Base-by-base conservation (phyloP, 2,329 filamentous ascomycete species). In the Raffaelea arxii region DNA sequence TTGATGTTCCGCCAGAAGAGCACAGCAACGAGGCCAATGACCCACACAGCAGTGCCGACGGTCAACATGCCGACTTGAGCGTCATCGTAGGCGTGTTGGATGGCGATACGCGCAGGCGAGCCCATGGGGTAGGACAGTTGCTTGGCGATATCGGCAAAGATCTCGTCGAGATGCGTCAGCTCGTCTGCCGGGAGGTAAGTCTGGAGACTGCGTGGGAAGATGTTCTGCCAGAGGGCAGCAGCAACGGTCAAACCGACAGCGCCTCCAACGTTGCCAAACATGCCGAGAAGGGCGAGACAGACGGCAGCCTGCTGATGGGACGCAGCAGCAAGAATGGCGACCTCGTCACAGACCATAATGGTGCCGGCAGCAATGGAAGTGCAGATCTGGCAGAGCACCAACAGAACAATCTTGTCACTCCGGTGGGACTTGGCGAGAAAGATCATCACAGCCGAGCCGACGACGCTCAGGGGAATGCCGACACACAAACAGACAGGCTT, bases 201-300 rank as follows among this genome's bases (percentile, higher is more conserved):
- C 25, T 59, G 58, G 7, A 82, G 65, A 30, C 69, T 71, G 23
- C 58, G 58, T 6, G 74, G 74, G 53, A 83, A 73, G 14, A 72
- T 64, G 51, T 71, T 67, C 0, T 72, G 75, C 78, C 78, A 84
- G 53, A 84, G 73, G 6, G 77, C 77, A 0, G 72, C 72, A 2
- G 79, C 72, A 43, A 84, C 68, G n/a, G 77, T 72, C 1, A 66
- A 64, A 9, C 77, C 77, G 23, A 80, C 70, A 4, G 74, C 75
- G 32, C 74, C 75, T 44, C 78, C 79, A 46, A 82, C 69, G 46
- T 71, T 72, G 51, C 74, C 70, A 44, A 75, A 74, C 19, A 81
- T 36, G 46, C 46, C 44, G 4, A 46, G 42, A 14, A 51, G 11
- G 21, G 48, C 47, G 3, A 53, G 39, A 9, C 37, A 37, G 30